Base-by-base conservation (phyloP, 2,329 filamentous ascomycete species). In the Botrytis elliptica region DNA sequence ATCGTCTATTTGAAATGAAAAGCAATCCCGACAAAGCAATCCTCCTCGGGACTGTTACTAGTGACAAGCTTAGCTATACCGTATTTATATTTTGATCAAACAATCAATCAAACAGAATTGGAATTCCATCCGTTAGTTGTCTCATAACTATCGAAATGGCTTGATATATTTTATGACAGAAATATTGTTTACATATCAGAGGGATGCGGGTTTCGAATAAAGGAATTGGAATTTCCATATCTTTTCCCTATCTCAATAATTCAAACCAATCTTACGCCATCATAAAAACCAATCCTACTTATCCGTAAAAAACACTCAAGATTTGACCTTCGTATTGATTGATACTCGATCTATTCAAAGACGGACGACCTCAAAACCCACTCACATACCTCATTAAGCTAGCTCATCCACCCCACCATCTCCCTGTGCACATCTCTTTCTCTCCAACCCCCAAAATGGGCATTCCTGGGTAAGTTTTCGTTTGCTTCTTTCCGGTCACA, bases 111-210 rank as follows among this genome's bases (percentile, higher is more conserved):
- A 29, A 52, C 10, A 7, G 18, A 14, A 14, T 40, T 29, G 4
- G n/a, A 3, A 33, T 1, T 65, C 36, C 0, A 18, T 16, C 10
- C 14, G 49, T 67, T 22, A 10, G 33, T 67, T 68, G 65, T 68
- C 65, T 68, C 46, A 55, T 55, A 40, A 68, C 1, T 68, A 68
- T 68, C 42, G 46, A 68, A 68, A 55, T 68, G 65, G 65, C 65
- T 68, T 68, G 9, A 55, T 40, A 68, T 22, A 3, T 55, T 67
- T n/a, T 55, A 9, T 42, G 62, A 64, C 22, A n/a, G 16, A 29
- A 67, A 55, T 40, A 20, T 22, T 68, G 16, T 55, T 68, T 25
- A 42, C 29, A 40, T 29, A n/a, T 52, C 44, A 67, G 33, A 52
- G 44, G 33, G 33, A 52, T 25, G 40, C 22, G n/a, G 18, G 40